A percentile compares a stretch with the other conserved stretches of the same genome.
Conservation (phyloP, 2,329 filamentous ascomycete species). For the Neoarthrinium moseri region DNA sequence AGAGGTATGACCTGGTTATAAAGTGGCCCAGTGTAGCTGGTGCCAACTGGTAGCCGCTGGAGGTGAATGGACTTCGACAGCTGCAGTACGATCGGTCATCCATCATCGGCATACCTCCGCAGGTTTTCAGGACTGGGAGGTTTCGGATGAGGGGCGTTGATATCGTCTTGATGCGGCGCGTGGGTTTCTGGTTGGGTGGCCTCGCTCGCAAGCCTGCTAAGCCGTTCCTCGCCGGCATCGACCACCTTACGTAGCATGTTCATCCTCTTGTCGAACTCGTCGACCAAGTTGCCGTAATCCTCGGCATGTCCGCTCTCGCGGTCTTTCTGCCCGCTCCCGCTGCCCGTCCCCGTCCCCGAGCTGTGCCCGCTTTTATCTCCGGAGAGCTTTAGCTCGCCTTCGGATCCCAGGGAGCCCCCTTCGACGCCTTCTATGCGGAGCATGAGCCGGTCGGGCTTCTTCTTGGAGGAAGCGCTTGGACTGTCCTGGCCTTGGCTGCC, state of each 20-base stretch:
- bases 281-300: slow-evolving; percentile 50
- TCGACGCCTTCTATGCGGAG: slow-evolving; percentile 59
- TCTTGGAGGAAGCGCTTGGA: slow-evolving; percentile 15
- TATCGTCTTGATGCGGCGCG: not conserved
- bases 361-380: slow-evolving; percentile 23
- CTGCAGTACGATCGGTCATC: too few species aligned
- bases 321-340: slow-evolving; percentile 24
- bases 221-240: slow-evolving; percentile 47
- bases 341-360: slow-evolving; percentile 27
- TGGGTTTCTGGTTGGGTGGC: not conserved
- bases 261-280: slow-evolving; percentile 60
- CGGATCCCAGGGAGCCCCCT: slow-evolving; percentile 30
- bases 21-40: too few species aligned
- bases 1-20: too few species aligned
- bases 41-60: too few species aligned
- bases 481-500: slow-evolving; percentile 25
- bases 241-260: slow-evolving; percentile 51
- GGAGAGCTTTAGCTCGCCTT: slow-evolving; percentile 30
- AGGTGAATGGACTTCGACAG: too few species aligned
- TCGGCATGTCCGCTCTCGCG: slow-evolving; percentile 21
- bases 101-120: not conserved
- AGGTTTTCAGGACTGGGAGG: not conserved
- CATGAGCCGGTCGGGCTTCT: slow-evolving; percentile 49
- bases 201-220: slow-evolving; percentile 28
- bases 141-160: not conserved